These are phyloP conservation scores for Leccinellum albellum DNA, from an alignment of 768 basidiomycete genomes.

Conservation along the genomic window DNA sequence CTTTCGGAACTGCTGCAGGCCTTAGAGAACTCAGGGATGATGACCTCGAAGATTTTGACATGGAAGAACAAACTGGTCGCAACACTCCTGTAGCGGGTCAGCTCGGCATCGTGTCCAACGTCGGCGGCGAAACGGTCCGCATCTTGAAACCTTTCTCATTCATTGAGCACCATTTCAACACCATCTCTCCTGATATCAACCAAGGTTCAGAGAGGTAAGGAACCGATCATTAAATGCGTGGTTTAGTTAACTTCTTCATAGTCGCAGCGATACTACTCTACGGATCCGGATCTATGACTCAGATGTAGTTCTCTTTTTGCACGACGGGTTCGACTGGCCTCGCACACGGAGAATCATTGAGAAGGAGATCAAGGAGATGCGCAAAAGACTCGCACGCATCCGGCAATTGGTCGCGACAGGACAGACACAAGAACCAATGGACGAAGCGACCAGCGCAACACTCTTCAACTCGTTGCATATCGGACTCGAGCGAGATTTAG, in stretches of 20 bases:
- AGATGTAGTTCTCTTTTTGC: constrained; percentile 66
- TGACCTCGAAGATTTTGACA: constrained; percentile 65
- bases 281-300: constrained; percentile 56
- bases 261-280: constrained; percentile 46
- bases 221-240: not conserved
- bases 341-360: constrained; percentile 84
- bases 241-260: constrained; percentile 20
- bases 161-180: constrained; percentile 72
- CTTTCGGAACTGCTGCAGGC: constrained; percentile 76
- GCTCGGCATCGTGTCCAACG: constrained; percentile 49
- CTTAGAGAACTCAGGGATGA: constrained; percentile 70
- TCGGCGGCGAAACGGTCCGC: constrained; percentile 84
- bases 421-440: constrained; percentile 74
- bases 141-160: constrained; percentile 65
- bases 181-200: constrained; percentile 51
- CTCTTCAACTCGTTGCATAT: constrained; percentile 95
- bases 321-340: constrained; percentile 94
- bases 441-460: constrained; percentile 67
- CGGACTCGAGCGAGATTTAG: constrained; percentile 76
- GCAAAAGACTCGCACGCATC: constrained; percentile 81
- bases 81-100: constrained; percentile 24
- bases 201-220: constrained; percentile 48
- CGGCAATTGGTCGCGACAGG: constrained; percentile 88
- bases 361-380: constrained; percentile 83
- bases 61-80: constrained; percentile 17